Conservation (phyloP, 2,329 filamentous ascomycete species). For the Knoxdaviesia proteae region DNA sequence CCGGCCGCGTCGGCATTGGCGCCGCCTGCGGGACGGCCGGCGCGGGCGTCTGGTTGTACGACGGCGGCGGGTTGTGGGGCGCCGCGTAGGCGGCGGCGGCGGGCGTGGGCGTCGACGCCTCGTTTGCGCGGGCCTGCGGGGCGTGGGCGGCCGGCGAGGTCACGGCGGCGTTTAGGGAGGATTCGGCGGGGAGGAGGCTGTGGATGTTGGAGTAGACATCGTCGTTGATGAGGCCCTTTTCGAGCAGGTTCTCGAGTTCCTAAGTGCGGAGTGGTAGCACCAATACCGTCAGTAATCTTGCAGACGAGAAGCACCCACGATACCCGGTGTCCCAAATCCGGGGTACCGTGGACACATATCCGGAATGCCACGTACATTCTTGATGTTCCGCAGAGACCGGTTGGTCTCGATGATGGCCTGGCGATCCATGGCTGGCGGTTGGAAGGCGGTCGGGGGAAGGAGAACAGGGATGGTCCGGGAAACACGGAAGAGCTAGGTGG, state of each 20-base stretch:
- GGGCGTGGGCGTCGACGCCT: conserved; percentile 12
- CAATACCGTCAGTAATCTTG: no score
- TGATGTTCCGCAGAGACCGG: conserved; percentile 70
- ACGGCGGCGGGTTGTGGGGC: conserved; percentile 20
- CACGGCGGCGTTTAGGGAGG: conserved; percentile 31
- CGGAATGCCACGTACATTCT: conserved; percentile 38
- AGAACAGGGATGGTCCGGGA: no score
- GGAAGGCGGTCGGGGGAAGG: no score
- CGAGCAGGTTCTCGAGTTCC: conserved; percentile 81
- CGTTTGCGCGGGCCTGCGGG: background rate
- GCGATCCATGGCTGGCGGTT: conserved; percentile 16
- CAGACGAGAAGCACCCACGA: background rate
- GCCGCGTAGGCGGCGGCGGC: conserved; percentile 12
- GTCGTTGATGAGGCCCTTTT: conserved; percentile 59
- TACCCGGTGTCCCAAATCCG: background rate
- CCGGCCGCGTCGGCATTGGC: conserved; percentile 19
- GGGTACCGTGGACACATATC: background rate
- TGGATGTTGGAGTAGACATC: conserved; percentile 57
- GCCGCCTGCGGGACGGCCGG: conserved; percentile 7
- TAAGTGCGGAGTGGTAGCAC: conserved; percentile 15
- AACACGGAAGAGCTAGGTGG: no score
- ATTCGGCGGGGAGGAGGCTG: conserved; percentile 52
- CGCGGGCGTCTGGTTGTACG: conserved; percentile 27
- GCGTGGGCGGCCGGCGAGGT: conserved; percentile 10
- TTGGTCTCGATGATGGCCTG: conserved; percentile 50